Evolutionary conservation across 441 rosid genomes (phyloP), one percentile per base, ranked within the genome.

Genomic region (Gossypium lobatum): DNA sequence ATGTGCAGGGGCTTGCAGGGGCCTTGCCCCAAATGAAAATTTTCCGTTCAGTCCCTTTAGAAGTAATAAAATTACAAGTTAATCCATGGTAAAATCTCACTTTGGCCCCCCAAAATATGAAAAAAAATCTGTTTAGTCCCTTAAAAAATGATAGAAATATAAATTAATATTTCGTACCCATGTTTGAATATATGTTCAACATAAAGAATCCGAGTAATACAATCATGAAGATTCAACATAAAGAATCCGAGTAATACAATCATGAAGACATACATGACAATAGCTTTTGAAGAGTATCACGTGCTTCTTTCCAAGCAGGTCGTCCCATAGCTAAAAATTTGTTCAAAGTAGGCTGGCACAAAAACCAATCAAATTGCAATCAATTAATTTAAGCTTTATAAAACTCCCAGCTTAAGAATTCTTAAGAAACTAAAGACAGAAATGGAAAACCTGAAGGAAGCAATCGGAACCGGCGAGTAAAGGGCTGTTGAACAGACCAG

Each of bases 271-370:
- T 84, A 89, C 98, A 82, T 70, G 97, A 91, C 62, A 95, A 64
- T 25, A 95, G 79, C 77, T 80, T 89, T 71, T 91, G 98, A 79
- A 92, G 87, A 7, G 89, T 88, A 21, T 86, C 77, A 2, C 98
- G 97, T 69, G 97, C 98, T 83, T 95, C 97, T 80, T 85, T 89
- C 98, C 98, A 95, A 0, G 96, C 97, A 65, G 97, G 97, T 45
- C 91, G 80, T 34, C 98, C 97, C 94, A 91, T 31, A 1, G 93
- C 89, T 83, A 95, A 66, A 74, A 95, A 87, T 76, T 88, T 92
- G 80, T 92, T 95, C 79, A 95, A 83, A 80, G 83, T 87, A 55
- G 88, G 89, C 98, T 95, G 91, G 60, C 78, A 42, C 37, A 58
- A 13, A 59, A 26, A 79, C 60, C 74, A 70, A 46, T 6, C 69